These are phyloP conservation scores for Suhomyces panamericanus DNA, from an alignment of 1,139 yeast species.

Conservation along the genomic window DNA sequence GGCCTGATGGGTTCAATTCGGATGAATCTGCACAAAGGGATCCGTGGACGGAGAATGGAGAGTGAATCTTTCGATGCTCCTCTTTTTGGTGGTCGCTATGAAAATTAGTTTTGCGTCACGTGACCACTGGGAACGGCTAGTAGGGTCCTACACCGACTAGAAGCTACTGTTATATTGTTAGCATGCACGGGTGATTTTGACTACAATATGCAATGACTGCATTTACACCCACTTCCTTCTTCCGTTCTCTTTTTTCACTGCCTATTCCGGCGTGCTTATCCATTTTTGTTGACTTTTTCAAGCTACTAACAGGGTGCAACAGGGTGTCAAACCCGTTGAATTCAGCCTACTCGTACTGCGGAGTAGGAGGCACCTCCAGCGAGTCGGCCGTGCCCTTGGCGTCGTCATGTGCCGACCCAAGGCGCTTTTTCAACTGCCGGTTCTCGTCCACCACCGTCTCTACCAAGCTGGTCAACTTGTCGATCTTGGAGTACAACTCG, in stretches of 20 bases:
- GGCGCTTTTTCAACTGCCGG: constrained; percentile 28
- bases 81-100: constrained; percentile 2
- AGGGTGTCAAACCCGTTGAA: not conserved
- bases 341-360: not conserved
- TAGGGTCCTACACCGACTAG: too few relatives aligned
- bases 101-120: constrained; percentile 7
- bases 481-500: constrained; percentile 52
- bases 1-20: not conserved
- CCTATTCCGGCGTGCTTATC: too few relatives aligned
- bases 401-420: not conserved
- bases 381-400: too few relatives aligned
- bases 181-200: too few relatives aligned
- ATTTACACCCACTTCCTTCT: not conserved
- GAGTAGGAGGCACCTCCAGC: constrained; percentile 1
- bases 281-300: not conserved
- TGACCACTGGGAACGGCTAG: not conserved
- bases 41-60: not conserved
- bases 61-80: constrained; percentile 2
- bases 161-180: too few relatives aligned
- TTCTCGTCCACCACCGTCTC: constrained; percentile 47
- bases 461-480: constrained; percentile 44
- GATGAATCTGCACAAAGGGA: not conserved
- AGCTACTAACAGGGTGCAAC: not conserved
- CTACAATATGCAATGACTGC: too few relatives aligned
- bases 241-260: too few relatives aligned